These are phyloP conservation scores for Schwanniomyces etchellsii DNA, from an alignment of 1,139 yeast genomes.

Conservation along the genomic window DNA sequence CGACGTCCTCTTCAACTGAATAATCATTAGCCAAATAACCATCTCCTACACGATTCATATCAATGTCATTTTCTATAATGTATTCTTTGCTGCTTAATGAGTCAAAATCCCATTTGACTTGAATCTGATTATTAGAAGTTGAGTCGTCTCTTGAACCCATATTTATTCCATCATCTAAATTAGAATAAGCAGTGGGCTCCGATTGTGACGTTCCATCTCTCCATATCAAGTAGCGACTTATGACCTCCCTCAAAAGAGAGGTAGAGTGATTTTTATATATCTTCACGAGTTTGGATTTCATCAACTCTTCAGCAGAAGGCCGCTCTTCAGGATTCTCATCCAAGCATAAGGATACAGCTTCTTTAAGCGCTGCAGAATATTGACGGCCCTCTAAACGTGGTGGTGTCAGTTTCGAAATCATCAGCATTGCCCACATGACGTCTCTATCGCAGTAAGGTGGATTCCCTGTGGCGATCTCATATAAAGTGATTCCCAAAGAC, in stretches of 20 bases:
- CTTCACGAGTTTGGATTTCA: slow-evolving; percentile 68
- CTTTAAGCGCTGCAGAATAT: slow-evolving; percentile 71
- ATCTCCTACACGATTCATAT: slow-evolving; percentile 40
- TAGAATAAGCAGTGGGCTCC: slow-evolving; percentile 39
- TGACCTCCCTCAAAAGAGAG: slow-evolving; percentile 60
- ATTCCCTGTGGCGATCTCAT: slow-evolving; percentile 93
- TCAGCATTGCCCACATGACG: slow-evolving; percentile 89
- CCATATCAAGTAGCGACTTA: slow-evolving; percentile 79
- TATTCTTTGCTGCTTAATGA: slow-evolving; percentile 69
- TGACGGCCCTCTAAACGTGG: slow-evolving; percentile 91
- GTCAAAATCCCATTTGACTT: slow-evolving; percentile 86
- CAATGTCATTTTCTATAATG: slow-evolving; percentile 60
- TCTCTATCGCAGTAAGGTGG: slow-evolving; percentile 98
- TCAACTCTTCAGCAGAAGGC: slow-evolving; percentile 78
- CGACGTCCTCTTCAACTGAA: slow-evolving; percentile 23
- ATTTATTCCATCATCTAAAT: slow-evolving; percentile 26
- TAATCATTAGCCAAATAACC: slow-evolving; percentile 32
- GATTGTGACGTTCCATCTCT: slow-evolving; percentile 53
- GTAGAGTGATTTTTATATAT: slow-evolving; percentile 58
- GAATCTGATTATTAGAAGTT: slow-evolving; percentile 28
- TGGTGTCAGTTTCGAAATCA: slow-evolving; percentile 89
- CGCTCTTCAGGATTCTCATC: slow-evolving; percentile 92
- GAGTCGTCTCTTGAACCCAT: slow-evolving; percentile 8
- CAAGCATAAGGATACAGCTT: slow-evolving; percentile 83
- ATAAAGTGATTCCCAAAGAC: slow-evolving; percentile 91